Evolutionary conservation across 106 monocot genomes (phyloP), one percentile per base, ranked within the genome.

Genomic region (Xerophyta viscosa): DNA sequence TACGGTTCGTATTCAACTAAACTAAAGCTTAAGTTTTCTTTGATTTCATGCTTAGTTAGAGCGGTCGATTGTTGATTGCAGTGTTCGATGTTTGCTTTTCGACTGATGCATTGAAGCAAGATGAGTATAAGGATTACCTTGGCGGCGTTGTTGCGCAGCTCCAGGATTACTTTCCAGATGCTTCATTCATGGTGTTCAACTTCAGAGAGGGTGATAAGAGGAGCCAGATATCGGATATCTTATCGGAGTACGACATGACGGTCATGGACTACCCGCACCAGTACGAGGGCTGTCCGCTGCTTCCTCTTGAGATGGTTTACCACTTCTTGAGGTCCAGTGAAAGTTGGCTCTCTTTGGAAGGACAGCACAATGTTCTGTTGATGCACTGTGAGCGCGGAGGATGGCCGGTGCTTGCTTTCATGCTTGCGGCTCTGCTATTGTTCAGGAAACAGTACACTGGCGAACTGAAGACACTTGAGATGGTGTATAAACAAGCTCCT

Each of bases 61-160:
- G 3, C 39, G 10, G 13, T 10, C 15, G 39, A 15, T 7, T 39
- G 39, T 39, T 39, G 39, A 39, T 39, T 76, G 50, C 71, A 86
- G 96, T 89, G 27, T 98, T 98, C 58, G 90, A 98, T 31, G 79
- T 82, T 50, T 98, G 96, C 67, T 90, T 98, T 61, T 78, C 82
- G 0, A 63, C 82, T 0, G 79, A 86, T 18, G 54, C 37, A 24
- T 22, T 90, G 52, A 60, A 62, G 58, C 86, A 86, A 44, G 46
- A 79, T 60, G 79, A 79, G 57, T 90, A 81, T 69, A 71, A 64
- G 74, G 66, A 57, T n/a, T 90, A 98, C 62, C 64, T 85, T 13
- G 63, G 65, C 28, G 47, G 58, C 66, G 86, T 98, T 60, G 76
- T 90, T 27, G 44, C 65, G 1, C 76, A 98, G 37, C 53, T 98